Evolutionary conservation across 2,329 filamentous ascomycete species (phyloP), one percentile per base, ranked within the genome.

Genomic region (Didymella pomorum): DNA sequence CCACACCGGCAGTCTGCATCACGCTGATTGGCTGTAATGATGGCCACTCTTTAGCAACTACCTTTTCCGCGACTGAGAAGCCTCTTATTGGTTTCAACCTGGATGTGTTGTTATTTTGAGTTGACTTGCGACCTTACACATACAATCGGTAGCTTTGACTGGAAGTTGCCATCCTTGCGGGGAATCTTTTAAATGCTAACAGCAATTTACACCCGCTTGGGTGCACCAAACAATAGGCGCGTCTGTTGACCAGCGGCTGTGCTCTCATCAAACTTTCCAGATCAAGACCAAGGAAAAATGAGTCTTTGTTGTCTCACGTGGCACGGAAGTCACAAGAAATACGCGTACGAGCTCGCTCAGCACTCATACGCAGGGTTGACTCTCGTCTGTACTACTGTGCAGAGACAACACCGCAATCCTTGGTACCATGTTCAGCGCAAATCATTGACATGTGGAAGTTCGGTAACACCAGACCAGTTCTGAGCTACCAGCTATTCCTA

Each of bases 261-360:
- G 31, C 18, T 6, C 3, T 39, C 23, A 50, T 37, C 28, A 50
- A 44, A 18, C 23, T 16, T 12, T 37, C 39, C 52, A 25, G 9
- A 39, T 25, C 28, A 33, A 21, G 23, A n/a, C 12, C n/a, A n/a
- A 18, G 21, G 26, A n/a, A 2, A 9, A 18, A 31, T 14, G 29
- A 16, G 11, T 23, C 25, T 21, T 43, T 14, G 37, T 16, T 23
- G 43, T 41, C 39, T 26, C 44, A 28, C 20, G 55, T 50, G 29
- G 16, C 37, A 49, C 47, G 41, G 20, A 41, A n/a, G 46, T 51
- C 4, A n/a, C 44, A 53, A 31, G 29, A 20, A 20, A 25, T 44
- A 53, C 44, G 44, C 37, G 44, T 52, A 31, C 20, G 44, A 53
- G 50, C 29, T 28, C 45, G 55, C 23, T 20, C 39, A n/a, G n/a